Conservation (phyloP, 2,329 filamentous ascomycete species). For the Ambrosiella cleistominuta region DNA sequence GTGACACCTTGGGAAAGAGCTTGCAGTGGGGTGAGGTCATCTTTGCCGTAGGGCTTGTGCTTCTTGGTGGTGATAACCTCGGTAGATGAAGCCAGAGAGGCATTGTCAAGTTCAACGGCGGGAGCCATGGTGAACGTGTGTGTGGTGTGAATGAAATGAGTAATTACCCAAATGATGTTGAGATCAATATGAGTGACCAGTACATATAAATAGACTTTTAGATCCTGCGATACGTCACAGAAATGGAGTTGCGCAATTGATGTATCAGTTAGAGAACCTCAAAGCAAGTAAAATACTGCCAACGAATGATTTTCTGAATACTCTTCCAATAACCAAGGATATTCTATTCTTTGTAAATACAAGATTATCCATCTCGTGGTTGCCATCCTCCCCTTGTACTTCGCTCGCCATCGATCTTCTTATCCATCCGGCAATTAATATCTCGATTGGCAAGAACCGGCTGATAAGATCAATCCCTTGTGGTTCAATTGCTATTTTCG, state of each 20-base stretch:
- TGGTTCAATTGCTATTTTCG: conserved; percentile 1
- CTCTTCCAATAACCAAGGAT: too few relatives aligned
- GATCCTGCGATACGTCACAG: too few relatives aligned
- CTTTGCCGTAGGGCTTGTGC: conserved; percentile 5
- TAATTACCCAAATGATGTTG: background rate
- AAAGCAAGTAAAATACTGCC: too few relatives aligned
- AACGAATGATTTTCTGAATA: too few relatives aligned
- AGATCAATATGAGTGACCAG: background rate
- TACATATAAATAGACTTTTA: too few relatives aligned
- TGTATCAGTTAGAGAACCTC: too few relatives aligned
- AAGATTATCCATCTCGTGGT: background rate
- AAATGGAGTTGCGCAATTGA: too few relatives aligned
- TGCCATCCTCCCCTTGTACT: background rate
- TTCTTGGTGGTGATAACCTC: background rate
- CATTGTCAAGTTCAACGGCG: background rate
- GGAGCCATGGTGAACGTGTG: background rate
- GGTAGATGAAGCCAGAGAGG: background rate
- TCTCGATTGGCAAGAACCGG: background rate
- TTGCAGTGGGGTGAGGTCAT: conserved; percentile 7
- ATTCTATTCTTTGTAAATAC: background rate
- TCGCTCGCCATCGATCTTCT: background rate
- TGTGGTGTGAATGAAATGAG: background rate
- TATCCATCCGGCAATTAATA: background rate
- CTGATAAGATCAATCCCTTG: background rate
- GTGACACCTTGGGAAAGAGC: conserved; percentile 9